These are phyloP conservation scores for Sporobolomyces roseus DNA, from an alignment of 768 basidiomycete genomes.

Conservation along the genomic window DNA sequence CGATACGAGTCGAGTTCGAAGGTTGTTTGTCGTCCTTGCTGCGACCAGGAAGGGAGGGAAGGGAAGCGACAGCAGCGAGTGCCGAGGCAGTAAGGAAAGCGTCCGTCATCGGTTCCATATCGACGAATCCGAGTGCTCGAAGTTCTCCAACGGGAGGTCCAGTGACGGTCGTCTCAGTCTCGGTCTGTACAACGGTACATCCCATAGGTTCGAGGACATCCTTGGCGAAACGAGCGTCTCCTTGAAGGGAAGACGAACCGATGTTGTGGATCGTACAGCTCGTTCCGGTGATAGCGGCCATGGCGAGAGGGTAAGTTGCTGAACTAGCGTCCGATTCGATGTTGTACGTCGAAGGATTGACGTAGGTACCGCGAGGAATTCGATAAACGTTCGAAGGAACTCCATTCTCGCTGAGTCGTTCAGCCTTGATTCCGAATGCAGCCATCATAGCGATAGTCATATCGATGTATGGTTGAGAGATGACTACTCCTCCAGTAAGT, in stretches of 20 bases:
- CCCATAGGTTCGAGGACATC: conserved; percentile 94
- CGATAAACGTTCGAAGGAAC: conserved; percentile 72
- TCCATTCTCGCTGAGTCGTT: conserved; percentile 63
- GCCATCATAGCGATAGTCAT: conserved; percentile 99
- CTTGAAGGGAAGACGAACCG: conserved; percentile 83
- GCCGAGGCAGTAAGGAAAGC: conserved; percentile 95
- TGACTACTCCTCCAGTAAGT: conserved; percentile 88
- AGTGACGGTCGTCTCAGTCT: conserved; percentile 80
- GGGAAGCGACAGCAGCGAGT: conserved; percentile 73
- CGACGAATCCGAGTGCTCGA: conserved; percentile 75
- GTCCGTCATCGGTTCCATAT: conserved; percentile 99
- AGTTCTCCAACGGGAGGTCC: conserved; percentile 80
- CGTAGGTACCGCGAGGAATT: conserved; percentile 73
- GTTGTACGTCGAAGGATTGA: conserved; percentile 72
- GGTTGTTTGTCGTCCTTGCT: conserved; percentile 31
- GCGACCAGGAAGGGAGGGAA: conserved; percentile 50
- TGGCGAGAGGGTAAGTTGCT: conserved; percentile 93
- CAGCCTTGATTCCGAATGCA: conserved; percentile 76
- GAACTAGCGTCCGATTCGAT: conserved; percentile 91
- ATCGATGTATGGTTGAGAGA: conserved; percentile 98
- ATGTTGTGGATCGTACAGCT: conserved; percentile 90
- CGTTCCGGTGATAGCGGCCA: conserved; percentile 96
- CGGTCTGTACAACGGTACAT: conserved; percentile 81
- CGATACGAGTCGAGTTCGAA: conserved; percentile 65
- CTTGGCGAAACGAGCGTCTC: conserved; percentile 94